phyloP scores from a whole-genome alignment of 345 rosid genomes.

The Arabidopsis arenosa region DNA sequence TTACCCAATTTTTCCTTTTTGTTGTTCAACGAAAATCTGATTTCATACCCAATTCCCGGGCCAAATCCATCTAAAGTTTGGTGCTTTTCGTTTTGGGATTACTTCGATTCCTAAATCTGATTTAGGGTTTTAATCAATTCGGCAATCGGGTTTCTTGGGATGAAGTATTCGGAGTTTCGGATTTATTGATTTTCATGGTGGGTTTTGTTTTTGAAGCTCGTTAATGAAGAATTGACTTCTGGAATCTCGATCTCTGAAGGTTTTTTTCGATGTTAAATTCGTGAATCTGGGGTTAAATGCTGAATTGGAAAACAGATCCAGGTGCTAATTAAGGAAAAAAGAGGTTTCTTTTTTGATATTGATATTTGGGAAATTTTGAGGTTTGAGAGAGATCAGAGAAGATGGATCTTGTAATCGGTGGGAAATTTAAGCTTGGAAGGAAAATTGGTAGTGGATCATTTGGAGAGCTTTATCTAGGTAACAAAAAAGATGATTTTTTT shows the following conservation, averaged over 20 bases:
- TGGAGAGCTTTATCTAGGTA: slow-evolving; percentile 85
- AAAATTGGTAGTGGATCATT: slow-evolving; percentile 94
- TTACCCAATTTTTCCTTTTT: too few relatives aligned
- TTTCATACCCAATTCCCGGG: background rate
- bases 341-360: slow-evolving; percentile 18
- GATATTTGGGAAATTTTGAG: background rate
- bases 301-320: slow-evolving; percentile 31
- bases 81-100: background rate
- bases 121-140: slow-evolving; percentile 36
- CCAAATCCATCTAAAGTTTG: slow-evolving; percentile 13
- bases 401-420: slow-evolving; percentile 75
- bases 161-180: background rate
- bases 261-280: slow-evolving; percentile 10
- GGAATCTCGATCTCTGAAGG: slow-evolving; percentile 22
- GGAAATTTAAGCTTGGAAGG: slow-evolving; percentile 82
- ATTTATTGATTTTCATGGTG: slow-evolving; percentile 14
- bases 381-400: slow-evolving; percentile 24
- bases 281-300: slow-evolving; percentile 31
- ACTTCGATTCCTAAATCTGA: slow-evolving; percentile 25
- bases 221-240: slow-evolving; percentile 27
- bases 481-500: background rate
- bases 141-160: slow-evolving; percentile 8
- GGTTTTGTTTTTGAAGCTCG: slow-evolving; percentile 28
- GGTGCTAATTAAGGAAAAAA: slow-evolving; percentile 3
- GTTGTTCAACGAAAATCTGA: background rate